These are phyloP conservation scores for Cutaneotrichosporon spelunceum DNA, from an alignment of 1,284 basidiomycete species.

Conservation along the genomic window DNA sequence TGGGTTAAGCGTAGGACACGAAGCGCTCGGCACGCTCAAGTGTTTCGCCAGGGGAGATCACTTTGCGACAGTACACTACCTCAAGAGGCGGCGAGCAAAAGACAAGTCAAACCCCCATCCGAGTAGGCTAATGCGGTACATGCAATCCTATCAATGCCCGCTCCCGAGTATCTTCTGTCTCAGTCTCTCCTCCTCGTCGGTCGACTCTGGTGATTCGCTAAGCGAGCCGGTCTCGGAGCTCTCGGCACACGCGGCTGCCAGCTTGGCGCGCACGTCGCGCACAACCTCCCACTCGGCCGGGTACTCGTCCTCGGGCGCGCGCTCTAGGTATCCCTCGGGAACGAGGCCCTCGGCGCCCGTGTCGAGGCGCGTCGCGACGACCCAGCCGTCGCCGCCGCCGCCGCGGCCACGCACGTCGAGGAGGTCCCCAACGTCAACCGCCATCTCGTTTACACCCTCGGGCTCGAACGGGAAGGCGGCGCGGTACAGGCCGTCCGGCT, in stretches of 20 bases:
- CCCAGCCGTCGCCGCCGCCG: slow-evolving; percentile 44
- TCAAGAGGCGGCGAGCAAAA: too few species aligned
- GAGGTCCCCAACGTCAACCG: slow-evolving; percentile 42
- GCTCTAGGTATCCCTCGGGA: slow-evolving; percentile 48
- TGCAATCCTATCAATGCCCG: not conserved
- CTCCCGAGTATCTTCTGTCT: not conserved
- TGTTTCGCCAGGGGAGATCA: too few species aligned
- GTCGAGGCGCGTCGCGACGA: slow-evolving; percentile 42
- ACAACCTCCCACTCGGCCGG: slow-evolving; percentile 20
- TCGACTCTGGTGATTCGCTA: not conserved
- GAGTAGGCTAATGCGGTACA: not conserved
- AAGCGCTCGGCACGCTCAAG: too few species aligned
- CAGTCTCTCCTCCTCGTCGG: not conserved
- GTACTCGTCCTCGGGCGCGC: slow-evolving; percentile 22
- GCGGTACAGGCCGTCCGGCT: slow-evolving; percentile 44
- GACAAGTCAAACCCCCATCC: too few species aligned
- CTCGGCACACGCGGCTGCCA: not conserved
- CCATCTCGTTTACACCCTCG: slow-evolving; percentile 47
- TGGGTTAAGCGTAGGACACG: too few species aligned
- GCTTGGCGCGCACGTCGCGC: slow-evolving; percentile 64
- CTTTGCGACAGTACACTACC: too few species aligned
- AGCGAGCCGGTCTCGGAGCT: not conserved
- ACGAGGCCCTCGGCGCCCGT: slow-evolving; percentile 41
- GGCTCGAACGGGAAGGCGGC: slow-evolving; percentile 45
- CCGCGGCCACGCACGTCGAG: slow-evolving; percentile 46